Percentiles rank a stretch among this genome's conserved stretches.
phyloP scores from a whole-genome alignment of 2,329 filamentous ascomycete species.

The Phialophora verrucosa region DNA sequence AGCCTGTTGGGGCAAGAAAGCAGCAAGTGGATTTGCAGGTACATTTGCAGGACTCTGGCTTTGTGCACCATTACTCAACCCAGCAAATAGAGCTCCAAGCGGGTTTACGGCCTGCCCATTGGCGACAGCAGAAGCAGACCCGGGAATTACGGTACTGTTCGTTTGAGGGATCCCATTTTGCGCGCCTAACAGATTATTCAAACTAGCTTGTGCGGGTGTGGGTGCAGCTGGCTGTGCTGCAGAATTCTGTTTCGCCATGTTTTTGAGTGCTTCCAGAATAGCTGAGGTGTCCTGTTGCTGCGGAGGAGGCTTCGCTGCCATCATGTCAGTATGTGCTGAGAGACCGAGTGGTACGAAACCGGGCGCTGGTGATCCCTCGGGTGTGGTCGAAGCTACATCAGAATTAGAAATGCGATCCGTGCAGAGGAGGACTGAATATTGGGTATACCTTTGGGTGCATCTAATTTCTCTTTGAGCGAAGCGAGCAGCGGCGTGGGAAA shows the following conservation, averaged over 20 bases:
- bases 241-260: constrained; percentile 77
- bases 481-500: constrained; percentile 80
- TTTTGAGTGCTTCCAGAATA: constrained; percentile 79
- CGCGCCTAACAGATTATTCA: constrained; percentile 57
- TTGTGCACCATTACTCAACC: constrained; percentile 48
- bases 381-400: constrained; percentile 61
- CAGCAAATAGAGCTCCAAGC: constrained; percentile 58
- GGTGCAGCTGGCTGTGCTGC: constrained; percentile 52
- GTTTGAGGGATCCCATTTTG: constrained; percentile 53
- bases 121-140: constrained; percentile 48
- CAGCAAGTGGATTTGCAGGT: constrained; percentile 49
- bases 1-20: constrained; percentile 50
- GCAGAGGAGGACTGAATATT: constrained; percentile 56
- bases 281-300: constrained; percentile 62
- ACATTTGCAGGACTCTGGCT: constrained; percentile 45
- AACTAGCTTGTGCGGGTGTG: constrained; percentile 48
- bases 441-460: constrained; percentile 65
- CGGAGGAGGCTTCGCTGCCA: constrained; percentile 40
- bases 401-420: constrained; percentile 19
- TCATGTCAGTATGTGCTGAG: constrained; percentile 39
- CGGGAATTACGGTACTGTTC: constrained; percentile 50
- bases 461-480: constrained; percentile 83
- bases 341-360: constrained; percentile 50
- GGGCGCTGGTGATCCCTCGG: constrained; percentile 60
- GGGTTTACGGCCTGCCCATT: constrained; percentile 66